These are phyloP conservation scores for Angomonas deanei DNA, from an alignment of 208 protist genomes.

Conservation along the genomic window DNA sequence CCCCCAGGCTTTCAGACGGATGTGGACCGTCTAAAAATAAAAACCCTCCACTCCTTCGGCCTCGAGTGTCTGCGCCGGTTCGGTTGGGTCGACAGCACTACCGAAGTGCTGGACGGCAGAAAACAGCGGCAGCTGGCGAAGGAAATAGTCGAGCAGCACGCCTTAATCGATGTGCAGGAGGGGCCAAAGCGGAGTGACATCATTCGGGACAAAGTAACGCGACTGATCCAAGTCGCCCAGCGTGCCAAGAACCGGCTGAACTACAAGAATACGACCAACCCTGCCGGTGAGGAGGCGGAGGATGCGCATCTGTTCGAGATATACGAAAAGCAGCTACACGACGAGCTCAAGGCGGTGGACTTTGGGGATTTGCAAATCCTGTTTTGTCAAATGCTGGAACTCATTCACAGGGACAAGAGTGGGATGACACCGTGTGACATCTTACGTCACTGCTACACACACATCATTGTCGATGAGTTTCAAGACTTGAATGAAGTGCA, in stretches of 20 bases:
- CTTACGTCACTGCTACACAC: conserved; percentile 54
- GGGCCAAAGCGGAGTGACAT: conserved; percentile 19
- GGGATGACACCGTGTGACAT: conserved; percentile 18
- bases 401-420: background rate
- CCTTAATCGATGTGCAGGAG: background rate
- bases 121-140: conserved; percentile 49
- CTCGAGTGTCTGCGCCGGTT: conserved; percentile 75
- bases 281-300: conserved; percentile 38
- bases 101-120: conserved; percentile 53
- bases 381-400: conserved; percentile 59
- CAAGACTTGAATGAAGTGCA: conserved; percentile 88
- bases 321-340: conserved; percentile 67
- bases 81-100: conserved; percentile 28
- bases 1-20: conserved; percentile 10
- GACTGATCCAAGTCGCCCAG: conserved; percentile 64
- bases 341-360: conserved; percentile 64
- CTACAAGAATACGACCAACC: conserved; percentile 35
- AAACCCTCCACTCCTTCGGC: conserved; percentile 83
- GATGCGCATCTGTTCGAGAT: conserved; percentile 58
- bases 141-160: conserved; percentile 53
- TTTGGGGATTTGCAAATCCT: conserved; percentile 82
- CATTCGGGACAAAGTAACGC: conserved; percentile 43
- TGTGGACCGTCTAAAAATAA: conserved; percentile 46
- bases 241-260: conserved; percentile 29
- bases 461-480: conserved; percentile 88